Conservation (phyloP, 108 stramenopile genomes). For the Pseudonitzschia pungens region DNA sequence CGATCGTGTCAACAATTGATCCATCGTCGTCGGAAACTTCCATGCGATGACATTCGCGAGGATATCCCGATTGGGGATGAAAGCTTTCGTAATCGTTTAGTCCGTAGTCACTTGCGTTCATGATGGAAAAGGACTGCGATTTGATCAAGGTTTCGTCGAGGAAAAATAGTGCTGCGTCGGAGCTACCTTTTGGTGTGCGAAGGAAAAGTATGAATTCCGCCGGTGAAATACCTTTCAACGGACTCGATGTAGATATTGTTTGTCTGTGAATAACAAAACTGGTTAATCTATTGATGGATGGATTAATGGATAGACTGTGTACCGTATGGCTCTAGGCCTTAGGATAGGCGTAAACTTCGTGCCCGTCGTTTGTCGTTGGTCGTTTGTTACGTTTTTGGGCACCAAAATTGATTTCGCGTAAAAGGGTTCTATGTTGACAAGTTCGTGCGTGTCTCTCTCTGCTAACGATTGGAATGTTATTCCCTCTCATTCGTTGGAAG, state of each 20-base stretch:
- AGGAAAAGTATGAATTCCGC: background rate
- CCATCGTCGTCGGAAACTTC: background rate
- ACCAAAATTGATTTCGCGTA: background rate
- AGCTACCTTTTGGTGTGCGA: background rate
- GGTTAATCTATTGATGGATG: no score
- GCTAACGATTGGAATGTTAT: background rate
- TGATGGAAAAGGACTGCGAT: background rate
- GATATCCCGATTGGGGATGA: background rate
- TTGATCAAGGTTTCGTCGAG: background rate
- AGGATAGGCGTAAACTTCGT: background rate
- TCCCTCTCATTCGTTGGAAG: background rate
- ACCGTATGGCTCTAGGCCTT: no score
- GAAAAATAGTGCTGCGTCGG: background rate
- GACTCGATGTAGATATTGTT: no score
- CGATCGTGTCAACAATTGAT: background rate
- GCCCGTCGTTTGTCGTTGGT: background rate
- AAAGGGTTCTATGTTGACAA: background rate
- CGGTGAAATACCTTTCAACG: no score
- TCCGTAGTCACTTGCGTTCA: background rate
- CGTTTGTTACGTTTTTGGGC: background rate
- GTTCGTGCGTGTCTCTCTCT: slow-evolving; percentile 7
- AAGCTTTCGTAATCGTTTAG: background rate
- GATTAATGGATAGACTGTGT: no score
- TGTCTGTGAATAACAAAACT: background rate
- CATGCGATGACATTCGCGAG: background rate